phyloP scores from a whole-genome alignment of 2,329 filamentous ascomycete genomes.

The Ceratocystis eucalypticola region DNA sequence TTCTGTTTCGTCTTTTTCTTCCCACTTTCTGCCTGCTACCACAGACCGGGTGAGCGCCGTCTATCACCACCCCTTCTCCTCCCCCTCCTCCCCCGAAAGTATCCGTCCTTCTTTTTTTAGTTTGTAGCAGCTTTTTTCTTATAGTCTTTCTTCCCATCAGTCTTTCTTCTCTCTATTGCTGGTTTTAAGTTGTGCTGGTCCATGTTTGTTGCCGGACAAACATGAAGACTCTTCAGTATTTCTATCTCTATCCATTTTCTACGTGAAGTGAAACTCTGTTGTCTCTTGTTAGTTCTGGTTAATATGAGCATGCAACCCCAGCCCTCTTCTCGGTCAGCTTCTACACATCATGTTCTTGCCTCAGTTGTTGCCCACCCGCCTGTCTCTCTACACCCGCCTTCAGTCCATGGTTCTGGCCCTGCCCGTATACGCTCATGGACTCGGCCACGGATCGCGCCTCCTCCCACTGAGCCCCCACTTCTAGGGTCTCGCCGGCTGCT shows the following conservation, averaged over 20 bases:
- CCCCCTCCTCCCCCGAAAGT: background rate
- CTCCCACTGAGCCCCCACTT: background rate
- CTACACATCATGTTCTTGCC: background rate
- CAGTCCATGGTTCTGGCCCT: background rate
- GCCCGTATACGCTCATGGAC: background rate
- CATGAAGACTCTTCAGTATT: conserved; percentile 12
- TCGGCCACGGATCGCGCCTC: background rate
- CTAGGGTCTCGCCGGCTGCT: background rate
- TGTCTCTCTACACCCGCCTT: background rate
- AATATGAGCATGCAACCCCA: background rate
- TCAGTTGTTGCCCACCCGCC: background rate
- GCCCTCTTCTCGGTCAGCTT: background rate
- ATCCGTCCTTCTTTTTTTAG: background rate
- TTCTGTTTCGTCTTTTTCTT: background rate
- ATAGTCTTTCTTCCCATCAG: background rate
- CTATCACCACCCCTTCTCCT: background rate
- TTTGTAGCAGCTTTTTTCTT: background rate
- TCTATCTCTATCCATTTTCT: background rate
- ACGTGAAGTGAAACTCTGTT: background rate
- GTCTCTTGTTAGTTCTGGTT: background rate
- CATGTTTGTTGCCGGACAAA: conserved; percentile 1
- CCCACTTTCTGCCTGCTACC: background rate
- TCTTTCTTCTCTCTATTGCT: background rate
- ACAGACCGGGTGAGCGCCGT: background rate
- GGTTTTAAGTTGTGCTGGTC: background rate